These are phyloP conservation scores for Claviceps pazoutovae DNA, from an alignment of 2,329 filamentous ascomycete genomes.

Conservation along the genomic window DNA sequence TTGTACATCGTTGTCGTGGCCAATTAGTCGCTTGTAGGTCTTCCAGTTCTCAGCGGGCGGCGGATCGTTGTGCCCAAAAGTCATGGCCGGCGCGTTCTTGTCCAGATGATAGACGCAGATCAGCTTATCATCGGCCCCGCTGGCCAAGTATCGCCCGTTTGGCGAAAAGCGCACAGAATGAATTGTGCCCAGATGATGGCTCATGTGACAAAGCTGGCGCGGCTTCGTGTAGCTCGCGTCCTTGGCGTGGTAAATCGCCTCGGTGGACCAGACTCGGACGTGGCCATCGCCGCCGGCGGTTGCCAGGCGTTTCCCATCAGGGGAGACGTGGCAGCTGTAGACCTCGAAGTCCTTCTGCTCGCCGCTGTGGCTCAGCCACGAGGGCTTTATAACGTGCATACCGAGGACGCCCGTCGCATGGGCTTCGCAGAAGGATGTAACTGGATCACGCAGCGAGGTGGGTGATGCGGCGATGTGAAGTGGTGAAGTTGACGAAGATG, in stretches of 20 bases:
- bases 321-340: constrained; percentile 94
- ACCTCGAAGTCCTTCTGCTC: constrained; percentile 98
- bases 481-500: background rate
- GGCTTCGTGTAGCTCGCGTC: constrained; percentile 61
- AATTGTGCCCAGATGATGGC: constrained; percentile 94
- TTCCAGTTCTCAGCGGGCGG: constrained; percentile 97
- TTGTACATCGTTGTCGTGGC: constrained; percentile 97
- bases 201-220: constrained; percentile 93
- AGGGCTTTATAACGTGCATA: constrained; percentile 86
- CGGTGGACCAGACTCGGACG: constrained; percentile 94
- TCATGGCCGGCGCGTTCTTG: constrained; percentile 61
- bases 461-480: background rate
- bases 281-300: constrained; percentile 96
- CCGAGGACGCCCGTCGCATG: constrained; percentile 10
- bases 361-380: constrained; percentile 91
- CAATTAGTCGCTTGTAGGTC: constrained; percentile 81
- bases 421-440: background rate
- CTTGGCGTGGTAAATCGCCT: constrained; percentile 73
- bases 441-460: background rate
- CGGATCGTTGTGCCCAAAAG: constrained; percentile 81
- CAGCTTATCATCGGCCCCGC: constrained; percentile 95
- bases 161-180: constrained; percentile 94
- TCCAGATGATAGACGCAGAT: constrained; percentile 94
- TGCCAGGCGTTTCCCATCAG: constrained; percentile 80
- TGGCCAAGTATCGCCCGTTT: constrained; percentile 88